Evolutionary conservation across 768 basidiomycete species (phyloP).

Genomic region (Russula ochroleuca): DNA sequence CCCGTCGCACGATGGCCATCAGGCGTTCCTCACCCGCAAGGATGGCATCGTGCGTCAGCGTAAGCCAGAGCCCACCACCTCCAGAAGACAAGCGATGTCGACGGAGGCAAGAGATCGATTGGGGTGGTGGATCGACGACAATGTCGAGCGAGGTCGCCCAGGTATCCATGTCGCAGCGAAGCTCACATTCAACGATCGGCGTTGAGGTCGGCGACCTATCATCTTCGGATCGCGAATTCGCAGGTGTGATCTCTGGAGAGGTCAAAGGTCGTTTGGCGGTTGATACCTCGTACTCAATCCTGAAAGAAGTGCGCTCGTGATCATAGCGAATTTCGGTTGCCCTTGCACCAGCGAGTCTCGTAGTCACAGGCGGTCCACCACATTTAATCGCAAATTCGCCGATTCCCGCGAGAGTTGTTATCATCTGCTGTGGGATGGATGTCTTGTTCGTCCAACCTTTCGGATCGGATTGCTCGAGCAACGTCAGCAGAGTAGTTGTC

Average conservation of each 20-base stretch:
- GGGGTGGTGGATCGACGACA: constrained; percentile 89
- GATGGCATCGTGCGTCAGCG: constrained; percentile 80
- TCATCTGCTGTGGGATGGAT: constrained; percentile 92
- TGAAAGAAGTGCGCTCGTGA: constrained; percentile 75
- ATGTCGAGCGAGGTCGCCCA: constrained; percentile 84
- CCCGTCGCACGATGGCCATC: constrained; percentile 67
- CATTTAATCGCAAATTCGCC: constrained; percentile 95
- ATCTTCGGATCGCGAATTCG: constrained; percentile 24
- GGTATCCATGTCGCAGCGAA: constrained; percentile 87
- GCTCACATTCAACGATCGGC: constrained; percentile 77
- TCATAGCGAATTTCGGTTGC: constrained; percentile 76
- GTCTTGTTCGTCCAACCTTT: constrained; percentile 96
- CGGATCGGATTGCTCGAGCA: constrained; percentile 95
- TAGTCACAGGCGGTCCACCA: constrained; percentile 91
- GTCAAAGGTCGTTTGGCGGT: constrained; percentile 41
- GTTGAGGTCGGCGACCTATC: constrained; percentile 31
- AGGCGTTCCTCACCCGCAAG: constrained; percentile 74
- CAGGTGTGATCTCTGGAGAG: constrained; percentile 20
- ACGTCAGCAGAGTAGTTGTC: constrained; percentile 86
- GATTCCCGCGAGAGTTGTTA: constrained; percentile 80
- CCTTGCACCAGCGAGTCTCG: constrained; percentile 75
- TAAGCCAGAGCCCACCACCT: constrained; percentile 94
- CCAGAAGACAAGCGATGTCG: constrained; percentile 81
- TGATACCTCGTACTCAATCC: constrained; percentile 77
- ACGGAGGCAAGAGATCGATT: constrained; percentile 72